These are phyloP conservation scores for Fusarium praegraminearum DNA, from an alignment of 2,329 filamentous ascomycete species.

Conservation along the genomic window DNA sequence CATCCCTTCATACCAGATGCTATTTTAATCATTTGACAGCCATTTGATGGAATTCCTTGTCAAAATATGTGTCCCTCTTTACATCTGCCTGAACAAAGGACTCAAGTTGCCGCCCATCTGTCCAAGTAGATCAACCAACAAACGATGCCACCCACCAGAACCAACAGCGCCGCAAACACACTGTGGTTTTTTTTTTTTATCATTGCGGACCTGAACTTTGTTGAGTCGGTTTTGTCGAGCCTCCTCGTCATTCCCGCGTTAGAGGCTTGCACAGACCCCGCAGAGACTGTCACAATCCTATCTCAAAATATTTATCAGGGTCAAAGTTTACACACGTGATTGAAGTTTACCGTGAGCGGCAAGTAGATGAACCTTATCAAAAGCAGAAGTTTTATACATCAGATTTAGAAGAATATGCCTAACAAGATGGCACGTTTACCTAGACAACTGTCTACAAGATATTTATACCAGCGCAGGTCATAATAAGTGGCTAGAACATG, in stretches of 20 bases:
- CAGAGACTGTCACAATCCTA: slow-evolving; percentile 23
- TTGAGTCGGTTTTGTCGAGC: slow-evolving; percentile 3
- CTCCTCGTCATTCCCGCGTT: slow-evolving; percentile 27
- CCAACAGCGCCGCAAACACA: background rate
- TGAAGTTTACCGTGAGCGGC: too few species aligned
- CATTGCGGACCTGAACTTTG: slow-evolving; percentile 7
- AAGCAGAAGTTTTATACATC: too few species aligned
- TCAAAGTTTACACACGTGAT: background rate
- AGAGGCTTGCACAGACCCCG: slow-evolving; percentile 31
- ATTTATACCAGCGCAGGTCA: too few species aligned
- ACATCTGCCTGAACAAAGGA: background rate
- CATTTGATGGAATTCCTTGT: background rate
- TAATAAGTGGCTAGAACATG: too few species aligned
- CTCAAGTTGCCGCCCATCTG: slow-evolving; percentile 7
- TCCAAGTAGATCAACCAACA: background rate
- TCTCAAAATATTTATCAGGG: slow-evolving; percentile 18
- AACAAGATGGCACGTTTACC: too few species aligned
- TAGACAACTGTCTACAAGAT: too few species aligned
- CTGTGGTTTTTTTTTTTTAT: background rate
- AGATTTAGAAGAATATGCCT: too few species aligned
- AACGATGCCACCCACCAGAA: background rate
- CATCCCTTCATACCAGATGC: background rate
- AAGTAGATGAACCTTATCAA: too few species aligned
- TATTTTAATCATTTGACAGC: background rate
- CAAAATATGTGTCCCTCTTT: background rate